These are phyloP conservation scores for Phlebiopsis gigantea DNA, from an alignment of 768 basidiomycete species.

Conservation along the genomic window DNA sequence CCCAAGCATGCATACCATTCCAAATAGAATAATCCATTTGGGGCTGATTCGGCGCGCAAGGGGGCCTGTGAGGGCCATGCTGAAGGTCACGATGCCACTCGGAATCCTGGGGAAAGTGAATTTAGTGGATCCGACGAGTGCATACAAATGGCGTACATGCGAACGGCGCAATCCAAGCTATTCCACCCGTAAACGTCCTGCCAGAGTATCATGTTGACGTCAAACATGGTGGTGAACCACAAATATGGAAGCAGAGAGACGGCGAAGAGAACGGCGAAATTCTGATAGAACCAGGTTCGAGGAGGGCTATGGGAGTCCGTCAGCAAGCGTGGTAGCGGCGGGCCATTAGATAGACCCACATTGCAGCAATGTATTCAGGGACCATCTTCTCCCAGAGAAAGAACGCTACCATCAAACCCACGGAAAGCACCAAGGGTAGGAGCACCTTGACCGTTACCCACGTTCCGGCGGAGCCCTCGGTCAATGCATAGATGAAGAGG, in stretches of 20 bases:
- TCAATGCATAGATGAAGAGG: conserved; percentile 29
- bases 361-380: conserved; percentile 27
- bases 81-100: conserved; percentile 30
- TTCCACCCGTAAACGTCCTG: conserved; percentile 28
- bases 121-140: neutral
- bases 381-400: conserved; percentile 33
- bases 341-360: conserved; percentile 13
- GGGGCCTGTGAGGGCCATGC: conserved; percentile 28
- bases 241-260: conserved; percentile 28
- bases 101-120: conserved; percentile 25
- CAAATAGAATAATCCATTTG: conserved; percentile 41
- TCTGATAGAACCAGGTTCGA: conserved; percentile 28
- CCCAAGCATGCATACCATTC: conserved; percentile 29
- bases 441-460: conserved; percentile 33
- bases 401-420: conserved; percentile 29
- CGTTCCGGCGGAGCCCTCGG: conserved; percentile 30
- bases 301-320: conserved; percentile 21
- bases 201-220: conserved; percentile 24
- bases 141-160: conserved; percentile 21
- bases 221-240: conserved; percentile 30
- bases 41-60: conserved; percentile 26
- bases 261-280: conserved; percentile 29
- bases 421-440: conserved; percentile 34
- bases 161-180: conserved; percentile 26
- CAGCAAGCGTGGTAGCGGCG: neutral